Conservation (phyloP, 2,329 filamentous ascomycete genomes). For the Piedraia hortae region DNA sequence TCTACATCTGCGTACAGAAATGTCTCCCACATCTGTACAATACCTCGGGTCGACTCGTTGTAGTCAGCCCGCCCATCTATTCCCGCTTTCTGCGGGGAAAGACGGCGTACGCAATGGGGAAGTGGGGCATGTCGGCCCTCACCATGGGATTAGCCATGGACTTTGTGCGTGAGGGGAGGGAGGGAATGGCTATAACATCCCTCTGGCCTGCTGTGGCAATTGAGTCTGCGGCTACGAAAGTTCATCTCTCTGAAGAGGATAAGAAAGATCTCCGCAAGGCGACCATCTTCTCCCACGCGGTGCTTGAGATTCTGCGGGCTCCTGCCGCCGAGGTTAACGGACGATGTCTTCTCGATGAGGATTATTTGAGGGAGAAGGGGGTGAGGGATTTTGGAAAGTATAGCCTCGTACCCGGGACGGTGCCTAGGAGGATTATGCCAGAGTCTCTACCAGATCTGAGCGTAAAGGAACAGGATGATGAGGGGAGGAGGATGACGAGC, state of each 20-base stretch:
- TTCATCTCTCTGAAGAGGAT: conserved; percentile 11
- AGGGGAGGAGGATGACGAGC: conserved; percentile 46
- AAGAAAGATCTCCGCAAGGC: conserved; percentile 11
- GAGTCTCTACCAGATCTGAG: conserved; percentile 35
- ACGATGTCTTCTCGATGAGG: conserved; percentile 46
- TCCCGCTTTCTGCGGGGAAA: conserved; percentile 64
- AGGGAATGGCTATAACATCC: conserved; percentile 48
- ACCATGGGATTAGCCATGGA: conserved; percentile 67
- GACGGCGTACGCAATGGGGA: conserved; percentile 53
- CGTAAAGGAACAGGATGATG: conserved; percentile 55
- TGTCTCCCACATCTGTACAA: conserved; percentile 36
- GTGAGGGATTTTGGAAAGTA: conserved; percentile 49
- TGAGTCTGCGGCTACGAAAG: conserved; percentile 44
- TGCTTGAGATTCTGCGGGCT: conserved; percentile 40
- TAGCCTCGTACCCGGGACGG: conserved; percentile 32
- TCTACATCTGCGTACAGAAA: conserved; percentile 46
- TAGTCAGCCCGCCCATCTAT: conserved; percentile 66
- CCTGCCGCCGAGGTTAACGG: conserved; percentile 39
- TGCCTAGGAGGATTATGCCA: conserved; percentile 56
- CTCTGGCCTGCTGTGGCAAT: conserved; percentile 59
- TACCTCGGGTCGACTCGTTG: conserved; percentile 35
- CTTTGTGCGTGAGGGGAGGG: conserved; percentile 35
- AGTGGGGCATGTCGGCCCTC: conserved; percentile 57
- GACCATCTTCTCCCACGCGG: conserved; percentile 53
- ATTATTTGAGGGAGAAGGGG: conserved; percentile 40